Base-by-base conservation (phyloP, 2,329 filamentous ascomycete species). In the Neopestalotiopsis clavispora region DNA sequence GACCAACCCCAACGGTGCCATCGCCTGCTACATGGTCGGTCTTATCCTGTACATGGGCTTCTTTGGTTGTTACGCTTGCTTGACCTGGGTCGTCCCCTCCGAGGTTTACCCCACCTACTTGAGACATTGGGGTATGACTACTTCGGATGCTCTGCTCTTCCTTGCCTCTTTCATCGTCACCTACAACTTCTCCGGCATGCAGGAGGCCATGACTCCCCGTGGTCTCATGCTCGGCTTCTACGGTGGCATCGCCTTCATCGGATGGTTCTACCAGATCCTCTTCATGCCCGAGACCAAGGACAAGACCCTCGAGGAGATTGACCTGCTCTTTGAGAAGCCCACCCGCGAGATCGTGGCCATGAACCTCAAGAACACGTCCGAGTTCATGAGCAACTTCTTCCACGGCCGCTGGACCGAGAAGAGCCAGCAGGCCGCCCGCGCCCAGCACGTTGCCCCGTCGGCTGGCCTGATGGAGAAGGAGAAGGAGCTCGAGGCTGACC, bases 241-340 rank as follows among this genome's bases (percentile, higher is more conserved):
- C 77, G 91, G 91, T 4, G 91, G 91, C 17, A 93, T 93, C 67
- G 91, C 91, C 0, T 85, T 91, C 0, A 10, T 93, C 0, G 91
- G 90, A 13, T 92, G 90, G 86, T 82, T 92, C 73, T 93, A 93
- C 78, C 91, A 93, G 80, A 83, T 93, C 61, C 77, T 93, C 64
- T 93, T 93, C 80, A 93, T 93, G 91, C 91, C 90, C 0, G 90
- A 93, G 82, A 93, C 91, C 2, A 92, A 92, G 83, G 88, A 90
- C 77, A 86, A 86, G 79, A 84, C 81, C 3, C 85, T 93, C 0
- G 91, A 93, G 79, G 91, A 93, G 79, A 92, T 93, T 69, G 91
- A 93, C 70, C 80, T 88, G 49, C 82, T 93, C 23, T 92, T 93
- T 76, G 84, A 86, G 64, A 84, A 86, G 70, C 90, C 91, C 0